These are phyloP conservation scores for Boletus edulis DNA, from an alignment of 768 basidiomycete species.

Conservation along the genomic window DNA sequence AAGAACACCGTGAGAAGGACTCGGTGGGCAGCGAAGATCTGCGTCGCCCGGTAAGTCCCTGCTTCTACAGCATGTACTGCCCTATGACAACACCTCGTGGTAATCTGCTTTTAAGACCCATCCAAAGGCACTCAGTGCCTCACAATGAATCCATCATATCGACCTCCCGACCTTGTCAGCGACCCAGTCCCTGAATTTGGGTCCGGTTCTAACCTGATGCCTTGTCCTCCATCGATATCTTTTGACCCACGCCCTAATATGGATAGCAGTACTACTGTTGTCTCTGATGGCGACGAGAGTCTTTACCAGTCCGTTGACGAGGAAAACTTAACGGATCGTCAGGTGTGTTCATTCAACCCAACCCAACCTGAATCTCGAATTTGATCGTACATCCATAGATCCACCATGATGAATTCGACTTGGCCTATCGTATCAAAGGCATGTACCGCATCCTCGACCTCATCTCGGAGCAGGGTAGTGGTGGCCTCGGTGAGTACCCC, in stretches of 20 bases:
- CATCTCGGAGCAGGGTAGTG: conserved; percentile 48
- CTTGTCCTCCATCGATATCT: background rate
- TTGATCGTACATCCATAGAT: conserved; percentile 11
- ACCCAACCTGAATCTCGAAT: background rate
- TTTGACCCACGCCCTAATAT: background rate
- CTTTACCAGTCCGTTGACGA: conserved; percentile 14
- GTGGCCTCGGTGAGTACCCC: conserved; percentile 44
- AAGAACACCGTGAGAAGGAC: conserved; percentile 12
- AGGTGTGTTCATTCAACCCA: conserved; percentile 7
- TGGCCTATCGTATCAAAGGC: conserved; percentile 36
- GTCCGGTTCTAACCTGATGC: too few species aligned
- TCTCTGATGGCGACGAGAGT: conserved; percentile 10
- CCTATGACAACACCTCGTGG: conserved; percentile 3
- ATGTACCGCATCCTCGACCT: conserved; percentile 55
- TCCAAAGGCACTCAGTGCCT: background rate
- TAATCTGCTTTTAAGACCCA: conserved; percentile 8
- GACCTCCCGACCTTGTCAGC: conserved; percentile 13
- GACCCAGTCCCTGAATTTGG: too few species aligned
- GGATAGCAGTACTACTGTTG: background rate
- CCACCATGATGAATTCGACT: conserved; percentile 16
- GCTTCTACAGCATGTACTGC: conserved; percentile 7
- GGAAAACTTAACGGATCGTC: background rate
- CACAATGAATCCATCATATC: conserved; percentile 9
- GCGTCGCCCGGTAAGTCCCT: too few species aligned
- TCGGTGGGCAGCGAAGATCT: background rate